These are phyloP conservation scores for Paramecium bursaria DNA, from an alignment of 73 alveolate genomes.

Conservation along the genomic window DNA sequence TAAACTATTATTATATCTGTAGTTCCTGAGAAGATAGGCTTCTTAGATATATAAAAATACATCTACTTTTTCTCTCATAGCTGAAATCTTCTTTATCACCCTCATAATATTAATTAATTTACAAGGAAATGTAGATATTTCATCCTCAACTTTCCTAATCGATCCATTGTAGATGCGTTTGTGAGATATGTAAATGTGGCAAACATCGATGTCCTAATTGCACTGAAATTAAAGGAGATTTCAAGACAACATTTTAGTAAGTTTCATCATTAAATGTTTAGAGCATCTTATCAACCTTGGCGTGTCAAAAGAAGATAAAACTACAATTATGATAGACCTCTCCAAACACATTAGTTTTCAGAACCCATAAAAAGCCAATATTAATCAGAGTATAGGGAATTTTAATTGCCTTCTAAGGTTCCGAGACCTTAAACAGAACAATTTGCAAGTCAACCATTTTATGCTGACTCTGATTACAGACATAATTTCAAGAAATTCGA, in stretches of 20 bases:
- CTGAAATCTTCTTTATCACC: no score
- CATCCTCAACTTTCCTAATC: no score
- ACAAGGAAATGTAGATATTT: no score
- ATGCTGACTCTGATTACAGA: constrained; percentile 1
- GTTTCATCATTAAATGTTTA: not conserved
- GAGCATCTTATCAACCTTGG: constrained; percentile 54
- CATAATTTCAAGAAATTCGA: constrained; percentile 26
- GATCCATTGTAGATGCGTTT: constrained; percentile 30
- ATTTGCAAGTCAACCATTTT: not conserved
- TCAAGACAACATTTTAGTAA: constrained; percentile 44
- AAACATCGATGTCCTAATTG: constrained; percentile 58
- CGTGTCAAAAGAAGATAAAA: not conserved
- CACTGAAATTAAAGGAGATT: constrained; percentile 16
- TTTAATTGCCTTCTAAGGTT: not conserved
- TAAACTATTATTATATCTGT: constrained; percentile 8
- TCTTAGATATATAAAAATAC: no score
- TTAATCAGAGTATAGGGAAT: constrained; percentile 18
- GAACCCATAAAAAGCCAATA: not conserved
- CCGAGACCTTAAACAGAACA: not conserved
- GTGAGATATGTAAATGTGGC: constrained; percentile 60
- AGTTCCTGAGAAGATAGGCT: constrained; percentile 36
- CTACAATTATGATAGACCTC: constrained; percentile 43
- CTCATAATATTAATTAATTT: no score
- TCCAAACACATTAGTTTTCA: constrained; percentile 2
- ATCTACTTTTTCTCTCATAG: no score